Evolutionary conservation across 768 basidiomycete genomes (phyloP).

Genomic region (Tremella fuciformis): DNA sequence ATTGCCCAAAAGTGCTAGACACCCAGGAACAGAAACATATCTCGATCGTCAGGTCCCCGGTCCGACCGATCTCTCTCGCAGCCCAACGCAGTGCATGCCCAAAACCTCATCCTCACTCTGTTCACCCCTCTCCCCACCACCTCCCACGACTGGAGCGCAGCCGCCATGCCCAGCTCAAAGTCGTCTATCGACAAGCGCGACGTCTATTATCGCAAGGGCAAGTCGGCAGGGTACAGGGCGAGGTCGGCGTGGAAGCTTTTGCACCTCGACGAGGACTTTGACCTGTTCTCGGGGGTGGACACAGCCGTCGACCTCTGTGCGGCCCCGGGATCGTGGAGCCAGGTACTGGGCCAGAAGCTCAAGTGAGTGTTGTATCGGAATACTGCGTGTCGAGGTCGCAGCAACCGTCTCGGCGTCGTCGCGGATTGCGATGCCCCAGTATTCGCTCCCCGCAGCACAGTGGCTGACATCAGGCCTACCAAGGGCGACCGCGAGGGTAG

Average conservation of each 20-base stretch:
- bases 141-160: not conserved
- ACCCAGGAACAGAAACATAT: too few relatives aligned
- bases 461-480: too few relatives aligned
- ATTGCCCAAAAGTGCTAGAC: too few relatives aligned
- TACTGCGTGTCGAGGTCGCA: too few relatives aligned
- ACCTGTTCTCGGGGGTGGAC: conserved; percentile 44
- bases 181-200: conserved; percentile 50
- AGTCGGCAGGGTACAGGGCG: conserved; percentile 49
- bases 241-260: conserved; percentile 50
- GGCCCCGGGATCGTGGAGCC: conserved; percentile 53
- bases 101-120: not conserved
- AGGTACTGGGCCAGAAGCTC: conserved; percentile 52
- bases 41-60: too few relatives aligned
- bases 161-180: conserved; percentile 43
- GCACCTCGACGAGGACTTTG: conserved; percentile 51
- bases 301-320: conserved; percentile 52
- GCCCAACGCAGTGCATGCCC: not conserved
- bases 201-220: conserved; percentile 48
- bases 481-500: conserved; percentile 5
- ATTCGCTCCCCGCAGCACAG: too few relatives aligned
- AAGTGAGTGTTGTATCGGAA: conserved; percentile 28
- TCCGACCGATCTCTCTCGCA: too few relatives aligned
- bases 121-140: not conserved
- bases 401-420: too few relatives aligned
- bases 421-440: too few relatives aligned